Conservation (phyloP, 2,329 filamentous ascomycete genomes). For the Neonectria coccinea region DNA sequence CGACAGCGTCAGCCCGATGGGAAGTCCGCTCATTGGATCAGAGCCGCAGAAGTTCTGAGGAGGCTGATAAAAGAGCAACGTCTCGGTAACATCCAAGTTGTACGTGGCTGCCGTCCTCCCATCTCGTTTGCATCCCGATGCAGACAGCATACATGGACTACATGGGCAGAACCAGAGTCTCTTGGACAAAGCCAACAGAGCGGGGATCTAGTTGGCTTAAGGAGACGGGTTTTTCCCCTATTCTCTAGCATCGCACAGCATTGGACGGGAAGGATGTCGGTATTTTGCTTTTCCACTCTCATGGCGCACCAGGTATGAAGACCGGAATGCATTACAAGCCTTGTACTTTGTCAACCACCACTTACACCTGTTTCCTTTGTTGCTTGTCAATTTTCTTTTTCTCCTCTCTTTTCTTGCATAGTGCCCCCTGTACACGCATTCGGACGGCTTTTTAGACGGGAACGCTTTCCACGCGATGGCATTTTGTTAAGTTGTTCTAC, state of each 20-base stretch:
- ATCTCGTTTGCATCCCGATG: not conserved
- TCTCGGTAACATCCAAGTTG: not conserved
- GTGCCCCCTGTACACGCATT: slow-evolving; percentile 40
- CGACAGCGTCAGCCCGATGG: slow-evolving; percentile 73
- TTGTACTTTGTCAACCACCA: not conserved
- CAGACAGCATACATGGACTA: slow-evolving; percentile 4
- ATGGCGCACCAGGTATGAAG: not conserved
- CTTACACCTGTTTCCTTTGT: not conserved
- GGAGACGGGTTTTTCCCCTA: slow-evolving; percentile 9
- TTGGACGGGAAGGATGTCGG: slow-evolving; percentile 18
- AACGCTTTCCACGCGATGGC: slow-evolving; percentile 17
- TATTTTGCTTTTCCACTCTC: slow-evolving; percentile 17
- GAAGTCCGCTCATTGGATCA: slow-evolving; percentile 52
- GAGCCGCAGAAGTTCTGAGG: slow-evolving; percentile 12
- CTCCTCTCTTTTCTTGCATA: slow-evolving; percentile 16
- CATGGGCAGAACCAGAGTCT: slow-evolving; percentile 8
- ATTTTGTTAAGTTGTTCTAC: slow-evolving; percentile 30
- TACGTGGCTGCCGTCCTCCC: not conserved
- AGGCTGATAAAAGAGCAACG: slow-evolving; percentile 1
- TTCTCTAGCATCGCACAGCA: slow-evolving; percentile 25
- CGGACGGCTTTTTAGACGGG: slow-evolving; percentile 38
- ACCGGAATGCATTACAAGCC: not conserved
- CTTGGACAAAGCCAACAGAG: slow-evolving; percentile 41
- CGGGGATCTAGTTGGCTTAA: slow-evolving; percentile 45
- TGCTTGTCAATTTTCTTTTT: slow-evolving; percentile 27